phyloP scores from a whole-genome alignment of 345 rosid species.

The Euphorbia peplus region DNA sequence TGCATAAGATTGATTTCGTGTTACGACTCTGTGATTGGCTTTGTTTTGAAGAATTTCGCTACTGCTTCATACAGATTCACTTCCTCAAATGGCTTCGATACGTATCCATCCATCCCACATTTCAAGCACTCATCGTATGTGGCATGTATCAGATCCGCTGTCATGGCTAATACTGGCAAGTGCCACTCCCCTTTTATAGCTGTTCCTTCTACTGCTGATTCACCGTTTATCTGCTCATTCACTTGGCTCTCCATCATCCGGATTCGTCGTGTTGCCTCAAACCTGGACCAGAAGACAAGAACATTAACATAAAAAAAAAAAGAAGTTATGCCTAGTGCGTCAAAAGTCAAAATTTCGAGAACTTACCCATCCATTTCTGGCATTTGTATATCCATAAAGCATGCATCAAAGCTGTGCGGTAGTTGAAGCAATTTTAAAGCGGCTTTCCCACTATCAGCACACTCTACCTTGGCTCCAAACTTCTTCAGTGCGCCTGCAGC shows the following conservation, averaged over 20 bases:
- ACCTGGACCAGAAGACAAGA: conserved; percentile 38
- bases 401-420: conserved; percentile 86
- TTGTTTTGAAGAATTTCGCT: conserved; percentile 67
- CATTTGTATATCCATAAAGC: conserved; percentile 99
- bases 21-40: conserved; percentile 38
- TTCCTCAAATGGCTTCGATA: conserved; percentile 93
- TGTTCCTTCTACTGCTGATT: conserved; percentile 17
- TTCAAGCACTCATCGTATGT: conserved; percentile 80
- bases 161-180: conserved; percentile 90
- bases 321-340: no score
- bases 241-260: conserved; percentile 71
- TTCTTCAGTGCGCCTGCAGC: conserved; percentile 95
- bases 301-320: not conserved
- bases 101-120: conserved; percentile 96
- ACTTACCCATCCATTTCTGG: conserved; percentile 99
- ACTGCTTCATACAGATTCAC: conserved; percentile 87
- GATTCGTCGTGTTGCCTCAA: conserved; percentile 82
- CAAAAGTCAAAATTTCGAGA: not conserved
- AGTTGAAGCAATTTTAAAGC: conserved; percentile 69
- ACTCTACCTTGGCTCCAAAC: conserved; percentile 86
- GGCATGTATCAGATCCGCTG: conserved; percentile 94
- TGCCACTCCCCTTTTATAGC: conserved; percentile 44
- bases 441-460: conserved; percentile 79
- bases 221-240: conserved; percentile 44
- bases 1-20: no score